Conservation (phyloP, 768 basidiomycete genomes). For the Suillus discolor region DNA sequence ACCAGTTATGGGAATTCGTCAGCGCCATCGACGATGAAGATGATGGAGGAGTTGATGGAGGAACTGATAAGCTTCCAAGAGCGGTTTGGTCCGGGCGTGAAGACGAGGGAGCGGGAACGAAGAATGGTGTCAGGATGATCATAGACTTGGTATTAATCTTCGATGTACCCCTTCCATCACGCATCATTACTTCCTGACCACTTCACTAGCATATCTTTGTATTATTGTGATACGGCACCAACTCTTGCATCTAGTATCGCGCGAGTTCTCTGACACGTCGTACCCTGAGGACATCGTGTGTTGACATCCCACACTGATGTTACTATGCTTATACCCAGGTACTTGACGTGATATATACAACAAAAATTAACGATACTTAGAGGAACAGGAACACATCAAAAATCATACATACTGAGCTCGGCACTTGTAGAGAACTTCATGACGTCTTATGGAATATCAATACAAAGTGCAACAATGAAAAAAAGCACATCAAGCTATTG, state of each 20-base stretch:
- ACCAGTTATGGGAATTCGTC: conserved; percentile 9
- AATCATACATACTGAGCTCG: neutral
- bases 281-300: neutral
- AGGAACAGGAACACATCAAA: too few relatives aligned
- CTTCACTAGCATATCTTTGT: conserved; percentile 8
- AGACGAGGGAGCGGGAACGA: conserved; percentile 55
- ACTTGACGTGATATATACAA: neutral
- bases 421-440: neutral
- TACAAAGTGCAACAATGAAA: neutral
- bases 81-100: conserved; percentile 67
- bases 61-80: conserved; percentile 90
- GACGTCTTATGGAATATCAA: neutral
- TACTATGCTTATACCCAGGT: neutral
- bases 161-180: conserved; percentile 7
- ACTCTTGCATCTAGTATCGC: neutral
- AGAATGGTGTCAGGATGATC: conserved; percentile 38
- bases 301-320: neutral
- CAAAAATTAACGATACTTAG: neutral
- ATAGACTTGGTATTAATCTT: conserved; percentile 20
- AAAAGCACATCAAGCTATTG: neutral
- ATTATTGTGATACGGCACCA: conserved; percentile 9
- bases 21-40: conserved; percentile 59
- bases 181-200: conserved; percentile 3
- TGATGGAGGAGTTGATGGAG: conserved; percentile 91
- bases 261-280: neutral